Conservation (phyloP, 179 eudicot species). For the Dionaea muscipula region DNA sequence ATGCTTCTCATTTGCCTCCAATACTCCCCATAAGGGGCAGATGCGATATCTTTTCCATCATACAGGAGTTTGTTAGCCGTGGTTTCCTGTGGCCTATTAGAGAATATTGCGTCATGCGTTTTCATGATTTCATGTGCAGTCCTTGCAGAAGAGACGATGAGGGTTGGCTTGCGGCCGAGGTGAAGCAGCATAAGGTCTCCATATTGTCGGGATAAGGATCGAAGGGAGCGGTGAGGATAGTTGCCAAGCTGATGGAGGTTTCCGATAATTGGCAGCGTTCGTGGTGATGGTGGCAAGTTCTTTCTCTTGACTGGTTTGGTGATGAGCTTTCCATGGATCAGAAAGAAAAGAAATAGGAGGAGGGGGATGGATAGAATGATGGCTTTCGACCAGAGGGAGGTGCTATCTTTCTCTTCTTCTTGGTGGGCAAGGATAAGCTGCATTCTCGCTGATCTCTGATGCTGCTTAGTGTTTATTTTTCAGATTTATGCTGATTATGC, state of each 20-base stretch:
- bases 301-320: neutral
- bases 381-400: no score
- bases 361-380: neutral
- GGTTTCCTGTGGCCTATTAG: constrained; percentile 6
- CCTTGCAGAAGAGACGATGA: constrained; percentile 17
- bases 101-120: constrained; percentile 12
- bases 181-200: constrained; percentile 20
- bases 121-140: constrained; percentile 12
- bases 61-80: constrained; percentile 3
- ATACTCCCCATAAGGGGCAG: constrained; percentile 13
- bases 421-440: no score
- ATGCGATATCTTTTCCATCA: neutral
- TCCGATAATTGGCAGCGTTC: constrained; percentile 21
- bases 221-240: constrained; percentile 6
- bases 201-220: constrained; percentile 2
- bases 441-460: no score
- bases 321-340: neutral
- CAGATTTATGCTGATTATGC: no score
- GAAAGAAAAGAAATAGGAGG: neutral
- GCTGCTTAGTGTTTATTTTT: no score
- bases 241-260: constrained; percentile 20
- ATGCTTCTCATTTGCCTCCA: neutral
- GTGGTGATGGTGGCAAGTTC: constrained; percentile 15
- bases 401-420: no score
- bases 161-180: constrained; percentile 14